phyloP scores from a whole-genome alignment of 768 basidiomycete genomes.

The Mycena vitilis region DNA sequence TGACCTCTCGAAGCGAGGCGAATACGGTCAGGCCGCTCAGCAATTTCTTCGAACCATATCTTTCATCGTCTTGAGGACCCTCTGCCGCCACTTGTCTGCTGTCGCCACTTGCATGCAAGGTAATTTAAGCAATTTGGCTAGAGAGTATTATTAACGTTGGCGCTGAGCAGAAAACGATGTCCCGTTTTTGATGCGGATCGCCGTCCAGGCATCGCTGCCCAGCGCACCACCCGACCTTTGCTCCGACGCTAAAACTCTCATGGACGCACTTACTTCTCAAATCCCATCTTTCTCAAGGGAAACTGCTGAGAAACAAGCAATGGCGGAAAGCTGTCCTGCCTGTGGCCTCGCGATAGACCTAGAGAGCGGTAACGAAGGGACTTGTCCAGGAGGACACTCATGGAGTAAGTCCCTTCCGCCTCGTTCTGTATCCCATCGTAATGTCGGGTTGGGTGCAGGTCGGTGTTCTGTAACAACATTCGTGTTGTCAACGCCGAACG shows the following conservation, averaged over 20 bases:
- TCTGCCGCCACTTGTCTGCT: conserved; percentile 55
- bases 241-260: conserved; percentile 36
- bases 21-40: conserved; percentile 48
- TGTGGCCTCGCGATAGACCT: conserved; percentile 72
- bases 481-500: conserved; percentile 80
- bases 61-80: conserved; percentile 48
- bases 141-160: background rate
- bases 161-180: conserved; percentile 51
- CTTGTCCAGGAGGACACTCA: conserved; percentile 76
- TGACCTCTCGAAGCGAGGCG: conserved; percentile 39
- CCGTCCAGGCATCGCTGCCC: conserved; percentile 53
- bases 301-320: conserved; percentile 4
- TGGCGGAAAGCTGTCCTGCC: conserved; percentile 77
- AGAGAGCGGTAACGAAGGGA: conserved; percentile 67
- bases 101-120: conserved; percentile 46
- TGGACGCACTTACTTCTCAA: conserved; percentile 42
- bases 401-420: conserved; percentile 68
- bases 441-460: conserved; percentile 52
- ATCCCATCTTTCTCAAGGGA: conserved; percentile 25
- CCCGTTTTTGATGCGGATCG: conserved; percentile 57
- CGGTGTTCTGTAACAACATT: conserved; percentile 86
- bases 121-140: conserved; percentile 30
- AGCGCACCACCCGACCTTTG: conserved; percentile 32
- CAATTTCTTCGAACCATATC: conserved; percentile 48
- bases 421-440: conserved; percentile 4